These are phyloP conservation scores for Trichoderma harzianum DNA, from an alignment of 2,329 filamentous ascomycete species.

Conservation along the genomic window DNA sequence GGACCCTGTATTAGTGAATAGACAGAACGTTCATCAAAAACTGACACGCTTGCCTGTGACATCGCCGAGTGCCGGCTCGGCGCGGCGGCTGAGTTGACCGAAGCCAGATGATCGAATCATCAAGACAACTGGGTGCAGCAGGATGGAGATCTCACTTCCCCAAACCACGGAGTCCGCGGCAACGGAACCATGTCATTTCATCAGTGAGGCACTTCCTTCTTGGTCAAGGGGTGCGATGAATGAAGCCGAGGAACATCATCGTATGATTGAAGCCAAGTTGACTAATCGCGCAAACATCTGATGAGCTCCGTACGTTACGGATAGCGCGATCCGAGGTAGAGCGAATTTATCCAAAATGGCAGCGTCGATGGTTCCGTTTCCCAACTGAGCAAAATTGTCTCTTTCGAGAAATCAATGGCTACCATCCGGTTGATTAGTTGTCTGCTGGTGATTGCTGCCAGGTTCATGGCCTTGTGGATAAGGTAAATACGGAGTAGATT, in stretches of 20 bases:
- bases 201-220: background rate
- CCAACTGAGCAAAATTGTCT: background rate
- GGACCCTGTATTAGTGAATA: background rate
- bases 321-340: background rate
- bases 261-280: background rate
- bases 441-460: background rate
- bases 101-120: background rate
- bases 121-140: background rate
- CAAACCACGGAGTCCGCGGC: background rate
- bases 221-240: background rate
- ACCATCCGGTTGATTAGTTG: background rate
- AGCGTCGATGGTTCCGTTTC: background rate
- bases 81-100: background rate
- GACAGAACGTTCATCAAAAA: background rate
- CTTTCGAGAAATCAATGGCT: background rate
- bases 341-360: background rate
- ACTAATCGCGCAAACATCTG: background rate
- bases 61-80: background rate
- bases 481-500: background rate
- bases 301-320: background rate
- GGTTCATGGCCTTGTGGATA: background rate
- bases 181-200: background rate
- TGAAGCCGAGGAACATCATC: background rate
- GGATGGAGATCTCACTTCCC: background rate
- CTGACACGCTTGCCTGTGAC: background rate